Conservation (phyloP, 345 rosid genomes). For the Salix suchowensis region DNA sequence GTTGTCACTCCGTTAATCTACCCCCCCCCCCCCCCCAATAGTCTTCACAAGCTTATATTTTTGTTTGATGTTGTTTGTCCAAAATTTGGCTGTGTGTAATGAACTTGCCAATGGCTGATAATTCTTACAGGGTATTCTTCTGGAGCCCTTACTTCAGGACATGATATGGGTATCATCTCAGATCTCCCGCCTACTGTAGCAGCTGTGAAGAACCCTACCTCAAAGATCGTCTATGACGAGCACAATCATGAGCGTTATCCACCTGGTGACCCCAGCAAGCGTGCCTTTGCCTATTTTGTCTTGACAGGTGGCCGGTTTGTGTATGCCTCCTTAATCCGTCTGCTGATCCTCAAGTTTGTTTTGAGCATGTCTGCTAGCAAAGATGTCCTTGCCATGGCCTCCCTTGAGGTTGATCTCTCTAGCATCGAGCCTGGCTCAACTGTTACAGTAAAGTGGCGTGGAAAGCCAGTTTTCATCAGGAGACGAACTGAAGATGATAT, state of each 20-base stretch:
- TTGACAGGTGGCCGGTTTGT: conserved; percentile 87
- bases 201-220: conserved; percentile 71
- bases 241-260: conserved; percentile 82
- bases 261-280: conserved; percentile 92
- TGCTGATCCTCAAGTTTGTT: conserved; percentile 72
- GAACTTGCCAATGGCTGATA: conserved; percentile 7
- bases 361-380: conserved; percentile 96
- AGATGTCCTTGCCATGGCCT: conserved; percentile 91
- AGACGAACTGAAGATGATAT: conserved; percentile 88
- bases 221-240: conserved; percentile 81
- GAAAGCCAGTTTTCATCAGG: conserved; percentile 93
- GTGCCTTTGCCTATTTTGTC: conserved; percentile 95
- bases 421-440: conserved; percentile 85
- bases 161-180: conserved; percentile 40
- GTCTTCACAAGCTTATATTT: not conserved
- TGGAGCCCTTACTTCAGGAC: conserved; percentile 35
- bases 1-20: not conserved
- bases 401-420: conserved; percentile 88
- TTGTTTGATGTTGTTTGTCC: not conserved
- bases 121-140: conserved; percentile 50
- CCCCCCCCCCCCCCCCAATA: no score
- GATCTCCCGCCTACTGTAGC: conserved; percentile 56
- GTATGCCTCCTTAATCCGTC: conserved; percentile 77
- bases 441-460: conserved; percentile 96
- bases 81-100: not conserved